These are phyloP conservation scores for Aspergillus jensenii DNA, from an alignment of 2,329 filamentous ascomycete genomes.

Conservation along the genomic window DNA sequence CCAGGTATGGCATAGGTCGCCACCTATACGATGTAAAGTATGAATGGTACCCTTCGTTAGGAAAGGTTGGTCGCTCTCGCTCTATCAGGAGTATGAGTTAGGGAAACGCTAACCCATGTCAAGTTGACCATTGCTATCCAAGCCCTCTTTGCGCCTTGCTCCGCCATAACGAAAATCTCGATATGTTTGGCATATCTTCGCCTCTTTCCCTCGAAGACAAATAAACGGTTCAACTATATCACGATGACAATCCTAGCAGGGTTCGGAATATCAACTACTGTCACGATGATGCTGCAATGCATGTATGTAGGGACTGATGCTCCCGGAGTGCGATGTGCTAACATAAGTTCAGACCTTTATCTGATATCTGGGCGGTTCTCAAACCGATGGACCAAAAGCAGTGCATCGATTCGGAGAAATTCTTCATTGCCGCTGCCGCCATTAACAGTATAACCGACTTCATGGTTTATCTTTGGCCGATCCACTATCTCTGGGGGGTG, in stretches of 20 bases:
- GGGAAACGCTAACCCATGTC: background rate
- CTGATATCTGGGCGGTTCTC: background rate
- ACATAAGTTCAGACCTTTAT: background rate
- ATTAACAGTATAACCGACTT: conserved; percentile 6
- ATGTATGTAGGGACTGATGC: background rate
- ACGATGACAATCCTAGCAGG: background rate
- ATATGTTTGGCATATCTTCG: conserved; percentile 7
- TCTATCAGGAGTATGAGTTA: background rate
- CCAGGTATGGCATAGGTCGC: background rate
- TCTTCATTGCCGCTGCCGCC: conserved; percentile 2
- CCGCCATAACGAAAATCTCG: conserved; percentile 5
- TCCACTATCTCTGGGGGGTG: conserved; percentile 5
- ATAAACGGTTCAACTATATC: conserved; percentile 5
- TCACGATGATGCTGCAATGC: conserved; percentile 1
- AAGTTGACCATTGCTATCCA: conserved; percentile 1
- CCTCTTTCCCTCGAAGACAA: conserved; percentile 1
- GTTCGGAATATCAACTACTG: background rate
- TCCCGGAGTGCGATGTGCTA: background rate
- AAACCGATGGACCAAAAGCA: background rate
- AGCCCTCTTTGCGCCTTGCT: background rate
- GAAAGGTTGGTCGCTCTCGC: background rate
- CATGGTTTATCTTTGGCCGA: conserved; percentile 8
- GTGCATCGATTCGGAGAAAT: conserved; percentile 1
- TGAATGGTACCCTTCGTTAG: background rate
- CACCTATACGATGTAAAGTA: conserved; percentile 2